Evolutionary conservation across 768 basidiomycete genomes (phyloP).

Genomic region (Asterophora parasitica): DNA sequence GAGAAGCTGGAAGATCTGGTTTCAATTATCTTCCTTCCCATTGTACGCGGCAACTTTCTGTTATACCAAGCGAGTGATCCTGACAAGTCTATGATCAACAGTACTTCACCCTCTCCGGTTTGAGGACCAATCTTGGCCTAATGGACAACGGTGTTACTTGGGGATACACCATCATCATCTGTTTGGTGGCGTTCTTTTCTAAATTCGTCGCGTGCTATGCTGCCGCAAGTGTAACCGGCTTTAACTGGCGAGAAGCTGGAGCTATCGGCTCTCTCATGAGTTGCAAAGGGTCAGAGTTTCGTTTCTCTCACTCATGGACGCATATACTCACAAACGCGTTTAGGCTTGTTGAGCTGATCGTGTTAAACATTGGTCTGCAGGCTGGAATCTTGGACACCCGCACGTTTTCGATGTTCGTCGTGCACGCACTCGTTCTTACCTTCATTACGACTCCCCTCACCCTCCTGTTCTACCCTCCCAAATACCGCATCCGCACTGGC

Average conservation of each 20-base stretch:
- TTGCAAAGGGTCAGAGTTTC: conserved; percentile 68
- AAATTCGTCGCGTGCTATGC: conserved; percentile 73
- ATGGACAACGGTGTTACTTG: conserved; percentile 73
- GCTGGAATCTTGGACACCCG: conserved; percentile 59
- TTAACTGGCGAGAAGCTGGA: conserved; percentile 69
- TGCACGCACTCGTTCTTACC: conserved; percentile 72
- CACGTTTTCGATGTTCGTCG: conserved; percentile 87
- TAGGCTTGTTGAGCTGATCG: conserved; percentile 82
- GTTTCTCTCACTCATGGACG: neutral
- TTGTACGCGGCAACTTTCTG: conserved; percentile 41
- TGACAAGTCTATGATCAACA: conserved; percentile 23
- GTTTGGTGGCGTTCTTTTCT: conserved; percentile 67
- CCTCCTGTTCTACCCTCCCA: conserved; percentile 68
- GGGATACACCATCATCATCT: conserved; percentile 77
- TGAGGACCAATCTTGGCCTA: conserved; percentile 75
- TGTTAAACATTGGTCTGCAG: conserved; percentile 80
- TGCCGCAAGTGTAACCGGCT: conserved; percentile 57
- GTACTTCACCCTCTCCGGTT: conserved; percentile 79
- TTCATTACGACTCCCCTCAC: conserved; percentile 85
- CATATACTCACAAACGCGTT: neutral
- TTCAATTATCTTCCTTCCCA: conserved; percentile 65
- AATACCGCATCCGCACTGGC: conserved; percentile 40
- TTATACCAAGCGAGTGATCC: neutral
- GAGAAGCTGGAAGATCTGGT: conserved; percentile 91
- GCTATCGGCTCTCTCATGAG: conserved; percentile 88